phyloP scores from a whole-genome alignment of 768 basidiomycete species.

The Trametopsis cervina region DNA sequence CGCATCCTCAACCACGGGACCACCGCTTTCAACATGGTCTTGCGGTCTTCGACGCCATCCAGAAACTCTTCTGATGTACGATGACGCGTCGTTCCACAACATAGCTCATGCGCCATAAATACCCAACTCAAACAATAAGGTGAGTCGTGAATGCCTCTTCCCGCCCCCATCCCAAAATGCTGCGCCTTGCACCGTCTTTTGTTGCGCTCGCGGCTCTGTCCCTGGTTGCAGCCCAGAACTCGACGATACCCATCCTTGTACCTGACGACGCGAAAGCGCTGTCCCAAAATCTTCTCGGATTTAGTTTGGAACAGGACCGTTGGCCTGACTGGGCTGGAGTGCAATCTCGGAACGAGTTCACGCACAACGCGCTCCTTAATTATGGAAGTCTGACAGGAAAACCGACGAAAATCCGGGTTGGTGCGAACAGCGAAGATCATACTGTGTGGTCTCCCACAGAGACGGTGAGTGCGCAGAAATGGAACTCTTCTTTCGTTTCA shows the following conservation, averaged over 20 bases:
- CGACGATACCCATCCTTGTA: conserved; percentile 34
- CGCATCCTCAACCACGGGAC: too few relatives aligned
- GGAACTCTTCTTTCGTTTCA: too few relatives aligned
- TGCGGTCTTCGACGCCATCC: too few relatives aligned
- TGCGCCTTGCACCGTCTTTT: background rate
- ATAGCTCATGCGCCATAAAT: too few relatives aligned
- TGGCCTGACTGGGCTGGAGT: conserved; percentile 65
- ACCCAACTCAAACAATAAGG: too few relatives aligned
- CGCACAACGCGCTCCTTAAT: conserved; percentile 54
- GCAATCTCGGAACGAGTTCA: conserved; percentile 45
- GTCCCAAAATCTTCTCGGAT: conserved; percentile 44
- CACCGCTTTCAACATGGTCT: too few relatives aligned
- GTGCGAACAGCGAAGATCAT: conserved; percentile 49
- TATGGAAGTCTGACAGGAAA: conserved; percentile 43
- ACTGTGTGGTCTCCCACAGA: conserved; percentile 46
- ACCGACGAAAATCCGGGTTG: conserved; percentile 51
- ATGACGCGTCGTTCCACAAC: too few relatives aligned
- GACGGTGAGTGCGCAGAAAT: conserved; percentile 30
- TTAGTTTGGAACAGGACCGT: conserved; percentile 66
- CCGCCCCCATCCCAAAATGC: too few relatives aligned
- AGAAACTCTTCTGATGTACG: too few relatives aligned
- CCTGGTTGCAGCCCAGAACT: conserved; percentile 9
- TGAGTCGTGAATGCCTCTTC: too few relatives aligned
- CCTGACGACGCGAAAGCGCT: conserved; percentile 32
- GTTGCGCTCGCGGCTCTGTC: background rate